A percentile compares a stretch with the other conserved stretches of the same genome.
These are phyloP conservation scores for Microcera coccophila DNA, from an alignment of 2,329 filamentous ascomycete species.

Conservation along the genomic window DNA sequence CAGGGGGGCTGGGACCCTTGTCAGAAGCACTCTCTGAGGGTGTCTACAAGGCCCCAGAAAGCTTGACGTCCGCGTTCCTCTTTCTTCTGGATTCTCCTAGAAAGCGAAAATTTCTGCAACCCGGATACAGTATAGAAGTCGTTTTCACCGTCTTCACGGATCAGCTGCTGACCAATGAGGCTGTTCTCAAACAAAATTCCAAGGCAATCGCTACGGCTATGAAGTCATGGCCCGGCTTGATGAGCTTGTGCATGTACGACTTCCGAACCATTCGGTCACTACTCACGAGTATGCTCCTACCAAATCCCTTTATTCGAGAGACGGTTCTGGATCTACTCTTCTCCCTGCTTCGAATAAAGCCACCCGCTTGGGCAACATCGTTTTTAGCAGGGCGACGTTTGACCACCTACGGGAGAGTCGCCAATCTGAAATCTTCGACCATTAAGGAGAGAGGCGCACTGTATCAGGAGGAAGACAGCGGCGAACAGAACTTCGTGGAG, in stretches of 20 bases:
- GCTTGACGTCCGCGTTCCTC: slow-evolving; percentile 79
- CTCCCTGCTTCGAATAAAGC: slow-evolving; percentile 78
- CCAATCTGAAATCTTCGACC: slow-evolving; percentile 67
- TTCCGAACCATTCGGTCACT: slow-evolving; percentile 82
- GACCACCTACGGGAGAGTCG: slow-evolving; percentile 94
- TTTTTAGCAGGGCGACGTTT: slow-evolving; percentile 88
- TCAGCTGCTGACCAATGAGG: slow-evolving; percentile 58
- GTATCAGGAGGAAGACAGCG: slow-evolving; percentile 61
- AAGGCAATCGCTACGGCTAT: slow-evolving; percentile 89
- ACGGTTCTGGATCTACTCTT: slow-evolving; percentile 87
- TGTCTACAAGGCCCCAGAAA: slow-evolving; percentile 87
- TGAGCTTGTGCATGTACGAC: slow-evolving; percentile 83
- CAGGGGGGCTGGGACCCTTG: slow-evolving; percentile 80
- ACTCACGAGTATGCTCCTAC: slow-evolving; percentile 58
- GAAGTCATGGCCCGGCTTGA: slow-evolving; percentile 89
- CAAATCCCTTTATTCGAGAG: slow-evolving; percentile 58
- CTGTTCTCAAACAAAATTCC: slow-evolving; percentile 74
- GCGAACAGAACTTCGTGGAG: slow-evolving; percentile 80
- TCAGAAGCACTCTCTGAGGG: slow-evolving; percentile 90
- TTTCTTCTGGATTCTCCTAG: slow-evolving; percentile 84
- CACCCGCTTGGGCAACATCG: slow-evolving; percentile 85
- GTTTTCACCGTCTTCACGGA: slow-evolving; percentile 93
- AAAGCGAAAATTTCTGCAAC: slow-evolving; percentile 75
- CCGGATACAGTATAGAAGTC: slow-evolving; percentile 84
- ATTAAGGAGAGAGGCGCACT: slow-evolving; percentile 46